Evolutionary conservation across 805 yeast genomes (phyloP), one percentile per base, ranked within the genome.

Genomic region (Candida pini): DNA sequence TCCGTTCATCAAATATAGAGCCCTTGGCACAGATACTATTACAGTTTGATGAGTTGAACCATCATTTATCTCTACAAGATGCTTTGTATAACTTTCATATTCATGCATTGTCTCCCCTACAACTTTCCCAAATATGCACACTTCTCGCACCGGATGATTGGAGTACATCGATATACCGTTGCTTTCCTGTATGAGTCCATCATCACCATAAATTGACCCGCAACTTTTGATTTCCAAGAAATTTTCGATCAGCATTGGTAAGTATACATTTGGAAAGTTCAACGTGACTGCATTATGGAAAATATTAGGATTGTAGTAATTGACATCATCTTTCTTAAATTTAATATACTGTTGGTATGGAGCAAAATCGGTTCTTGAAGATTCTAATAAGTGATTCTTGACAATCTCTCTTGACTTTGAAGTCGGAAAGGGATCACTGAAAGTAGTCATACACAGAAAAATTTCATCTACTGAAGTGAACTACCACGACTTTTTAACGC

Each of bases 91-190:
- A 18, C 18, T 33, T 6, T 15, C 33, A 19, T 16, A 35, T 18
- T 39, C 51, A 27, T 28, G 56, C 36, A 35, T 39, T 40, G 39
- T 54, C 53, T 56, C 63, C 19, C 62, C 60, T 2, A 54, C 41
- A 3, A 69, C 48, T 12, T 50, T 45, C 0, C 76, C 78, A 23
- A 52, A 30, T 0, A 72, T 37, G 10, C 44, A 41, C 0, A 72
- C 44, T 15, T 44, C 44, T 14, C 49, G 42, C 2, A 71, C 32
- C 0, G 78, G 78, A 48, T 70, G 68, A 39, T 72, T 72, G 1
- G 50, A 47, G 25, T 58, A 47, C 49, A 72, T 43, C 4, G 60
- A 37, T 4, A 58, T 54, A 8, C 43, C 41, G 3, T 47, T 34
- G 2, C 19, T 30, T 14, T 36, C 30, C 0, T 49, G 41, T 1